Evolutionary conservation across 768 basidiomycete species (phyloP), one percentile per base, ranked within the genome.

Genomic region (Nidularia sp.): DNA sequence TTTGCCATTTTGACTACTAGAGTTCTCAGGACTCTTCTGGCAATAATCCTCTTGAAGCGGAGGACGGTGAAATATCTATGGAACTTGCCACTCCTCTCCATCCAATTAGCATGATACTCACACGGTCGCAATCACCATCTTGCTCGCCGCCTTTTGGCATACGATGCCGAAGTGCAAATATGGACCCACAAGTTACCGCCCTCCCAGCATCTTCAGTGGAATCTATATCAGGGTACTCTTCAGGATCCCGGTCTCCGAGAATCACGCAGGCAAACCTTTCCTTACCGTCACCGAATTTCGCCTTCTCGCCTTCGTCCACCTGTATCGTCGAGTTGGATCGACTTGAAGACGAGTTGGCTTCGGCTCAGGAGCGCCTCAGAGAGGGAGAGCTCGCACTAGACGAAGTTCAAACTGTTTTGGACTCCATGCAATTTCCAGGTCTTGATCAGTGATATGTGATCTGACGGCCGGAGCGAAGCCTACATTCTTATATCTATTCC

Each of bases 21-120:
- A 29, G 25, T 29, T 52, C 32, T 12, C 34, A 49, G 8, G 25
- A 34, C 6, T 6, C 41, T 10, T 29, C 45, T 10, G 18, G 18
- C 13, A 34, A 56, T 13, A 59, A 62, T 32, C 57, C 66, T 1
- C 56, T 74, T 3, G 75, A 72, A 7, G 63, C 59, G 8, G 57
- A 68, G 12, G 68, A 72, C 33, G 64, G 68, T 6, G 76, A 77
- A 49, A 63, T 71, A 49, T 74, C 74, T 4, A 80, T 81, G 80
- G 78, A 79, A 45, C 72, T 81, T 4, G 78, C 71, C 3, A 78
- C 78, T 5, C 78, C 80, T n/a, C 62, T 81, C 8, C 48, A 69
- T 46, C 75, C 75, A 10, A 72, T 61, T 9, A 54, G 51, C 22
- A 9, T 43, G 35, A 50, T 42, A 45, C 7, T n/a, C 13, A 33